Base-by-base conservation (phyloP, 1,284 basidiomycete species). In the Moniliella sp. region DNA sequence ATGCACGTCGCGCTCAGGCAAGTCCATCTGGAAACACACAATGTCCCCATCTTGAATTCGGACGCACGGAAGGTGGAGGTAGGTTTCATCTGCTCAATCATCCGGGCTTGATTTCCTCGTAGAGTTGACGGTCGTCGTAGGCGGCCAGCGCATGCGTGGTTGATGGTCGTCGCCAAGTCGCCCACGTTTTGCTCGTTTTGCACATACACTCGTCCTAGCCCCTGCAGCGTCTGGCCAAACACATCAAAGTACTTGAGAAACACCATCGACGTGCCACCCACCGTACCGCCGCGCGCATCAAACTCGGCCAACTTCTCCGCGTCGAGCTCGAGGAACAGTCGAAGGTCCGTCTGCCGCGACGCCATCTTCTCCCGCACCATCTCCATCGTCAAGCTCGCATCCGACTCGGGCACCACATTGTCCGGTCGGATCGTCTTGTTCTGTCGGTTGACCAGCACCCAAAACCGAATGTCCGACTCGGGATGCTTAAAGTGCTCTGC, bases 41-140 rank as follows among this genome's bases (percentile, higher is more conserved):
- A 97, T 76, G 63, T 99, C 91, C 33, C 91, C 91, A 62, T 97
- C 91, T 64, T 97, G 91, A 43, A 99, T 94, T 99, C 91, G 60
- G 82, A 91, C 62, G 93, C 82, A 30, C 76, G 71, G 64, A 93
- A 97, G 0, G 91, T 91, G 36, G 76, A 65, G 64, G 93, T n/a
- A 34, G 72, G 72, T 67, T 97, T 97, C 86, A 99, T 93, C 39
- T 76, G 69, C 64, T 97, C 91, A 49, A 99, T 97, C 91, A 97
- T 97, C 84, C 84, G 8, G 91, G 91, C 71, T 99, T 97, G 65
- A 99, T 97, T 76, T 99, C 91, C 71, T 99, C 91, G 55, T 79
- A 97, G 18, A 97, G 69, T 66, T 93, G 54, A 97, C 63, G 18
- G 86, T 82, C 10, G 86, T 94, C 12, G 76, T 77, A n/a, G 80